Percentiles rank a stretch among this genome's conserved stretches.
Conservation (phyloP, 495 filamentous ascomycete genomes). For the Lasiosphaeriaceae sp. region DNA sequence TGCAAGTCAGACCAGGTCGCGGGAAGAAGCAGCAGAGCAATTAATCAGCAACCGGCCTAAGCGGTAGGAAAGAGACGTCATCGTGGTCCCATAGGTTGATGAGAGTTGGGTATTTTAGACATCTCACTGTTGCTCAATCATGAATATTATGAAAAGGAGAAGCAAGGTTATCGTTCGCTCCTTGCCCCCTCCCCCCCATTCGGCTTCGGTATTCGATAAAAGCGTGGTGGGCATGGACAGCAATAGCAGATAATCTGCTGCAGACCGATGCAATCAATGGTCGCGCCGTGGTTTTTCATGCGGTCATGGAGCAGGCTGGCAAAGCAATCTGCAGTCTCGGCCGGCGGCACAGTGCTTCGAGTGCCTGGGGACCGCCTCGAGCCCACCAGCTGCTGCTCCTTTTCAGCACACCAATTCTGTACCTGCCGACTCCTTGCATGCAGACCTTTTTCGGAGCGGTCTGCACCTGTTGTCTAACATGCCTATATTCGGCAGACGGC, state of each 20-base stretch:
- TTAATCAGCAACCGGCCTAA: background rate
- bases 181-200: too few relatives aligned
- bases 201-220: background rate
- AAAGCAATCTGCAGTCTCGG: background rate
- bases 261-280: slow-evolving; percentile 1
- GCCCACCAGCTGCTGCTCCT: background rate
- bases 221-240: background rate
- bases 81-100: background rate
- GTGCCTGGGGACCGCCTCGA: background rate
- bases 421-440: background rate
- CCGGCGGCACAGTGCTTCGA: background rate
- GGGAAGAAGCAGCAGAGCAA: background rate
- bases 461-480: too few relatives aligned
- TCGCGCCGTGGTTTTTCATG: slow-evolving; percentile 3
- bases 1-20: background rate
- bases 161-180: background rate
- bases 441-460: background rate
- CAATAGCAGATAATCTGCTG: background rate
- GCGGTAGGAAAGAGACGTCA: background rate
- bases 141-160: background rate
- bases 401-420: background rate
- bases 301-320: background rate
- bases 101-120: background rate
- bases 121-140: background rate
- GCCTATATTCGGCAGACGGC: too few relatives aligned